These are phyloP conservation scores for Teunomyces lycoperdinae DNA, from an alignment of 805 yeast species.

Conservation along the genomic window DNA sequence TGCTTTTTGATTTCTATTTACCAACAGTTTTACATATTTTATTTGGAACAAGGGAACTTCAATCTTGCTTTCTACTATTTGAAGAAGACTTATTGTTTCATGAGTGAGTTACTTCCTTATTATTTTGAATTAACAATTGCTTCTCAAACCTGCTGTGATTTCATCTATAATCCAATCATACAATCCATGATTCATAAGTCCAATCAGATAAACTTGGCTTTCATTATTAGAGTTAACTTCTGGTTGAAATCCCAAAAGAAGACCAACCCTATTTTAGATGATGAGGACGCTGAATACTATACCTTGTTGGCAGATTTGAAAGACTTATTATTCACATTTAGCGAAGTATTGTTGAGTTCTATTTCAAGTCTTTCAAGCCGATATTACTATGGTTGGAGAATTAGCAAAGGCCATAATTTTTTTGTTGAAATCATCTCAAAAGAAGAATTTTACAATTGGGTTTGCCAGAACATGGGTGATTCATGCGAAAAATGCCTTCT, in stretches of 20 bases:
- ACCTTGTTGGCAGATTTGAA: slow-evolving; percentile 1
- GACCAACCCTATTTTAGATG: slow-evolving; percentile 10
- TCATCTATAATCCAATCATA: slow-evolving; percentile 21
- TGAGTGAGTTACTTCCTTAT: slow-evolving; percentile 19
- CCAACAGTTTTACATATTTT: slow-evolving; percentile 17
- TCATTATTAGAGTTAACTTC: slow-evolving; percentile 30
- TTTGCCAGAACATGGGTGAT: slow-evolving; percentile 2
- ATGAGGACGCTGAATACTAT: slow-evolving; percentile 19
- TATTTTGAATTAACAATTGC: slow-evolving; percentile 13
- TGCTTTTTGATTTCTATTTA: slow-evolving; percentile 14
- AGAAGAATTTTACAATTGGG: slow-evolving; percentile 22
- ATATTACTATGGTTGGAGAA: slow-evolving; percentile 47
- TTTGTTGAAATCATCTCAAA: slow-evolving; percentile 28
- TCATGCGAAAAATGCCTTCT: background rate
- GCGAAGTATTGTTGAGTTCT: slow-evolving; percentile 28
- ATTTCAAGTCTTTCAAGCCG: slow-evolving; percentile 38
- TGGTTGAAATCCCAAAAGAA: slow-evolving; percentile 26
- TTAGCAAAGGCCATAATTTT: slow-evolving; percentile 38
- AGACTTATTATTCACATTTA: slow-evolving; percentile 21
- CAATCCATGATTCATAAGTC: slow-evolving; percentile 39
- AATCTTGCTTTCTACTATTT: slow-evolving; percentile 9
- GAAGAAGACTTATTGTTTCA: slow-evolving; percentile 6
- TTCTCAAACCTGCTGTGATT: slow-evolving; percentile 17
- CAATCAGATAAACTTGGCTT: slow-evolving; percentile 26
- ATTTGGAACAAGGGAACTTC: slow-evolving; percentile 2